Base-by-base conservation (phyloP, 1,284 basidiomycete genomes). In the Heterobasidion irregulare region DNA sequence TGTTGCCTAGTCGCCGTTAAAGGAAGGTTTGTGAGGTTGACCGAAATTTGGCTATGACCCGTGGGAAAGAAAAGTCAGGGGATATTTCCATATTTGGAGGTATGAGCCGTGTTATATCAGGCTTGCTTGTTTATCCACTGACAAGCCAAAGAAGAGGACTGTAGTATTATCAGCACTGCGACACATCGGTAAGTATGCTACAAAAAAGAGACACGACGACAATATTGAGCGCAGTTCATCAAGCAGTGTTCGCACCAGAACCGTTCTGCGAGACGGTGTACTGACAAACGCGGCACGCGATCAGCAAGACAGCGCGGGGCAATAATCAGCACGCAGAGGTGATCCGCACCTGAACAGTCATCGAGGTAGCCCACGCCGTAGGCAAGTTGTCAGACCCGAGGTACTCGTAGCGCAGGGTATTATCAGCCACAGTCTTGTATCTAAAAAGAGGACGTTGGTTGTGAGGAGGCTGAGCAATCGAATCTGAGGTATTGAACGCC, bases 331-430 rank as follows among this genome's bases (percentile, higher is more conserved):
- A 26, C 26, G 26, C 26, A 26, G n/a, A 48, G 8, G 12, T 15
- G 5, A 48, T 26, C 12, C 65, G 32, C 53, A 75, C 74, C 70
- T 78, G 70, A 13, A 83, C 53, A 16, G 75, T 65, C 75, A 82
- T 67, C 2, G 72, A 73, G 16, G 72, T 75, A 2, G 80, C 77
- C 79, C 82, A 83, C 18, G 81, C 76, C 1, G 64, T 69, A 9
- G 74, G 68, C 26, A 70, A 59, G 61, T 77, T 73, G 18, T 71
- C 68, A 7, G 62, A 59, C 50, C 75, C 72, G 56, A 84, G 65
- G 63, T 83, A 83, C 53, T 72, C 69, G 57, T 73, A 73, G 5
- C 65, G 59, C 55, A 66, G 66, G 34, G 68, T 67, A 61, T 59
- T 64, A 59, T 59, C 63, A n/a, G 58, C 56, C 18, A 63, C 58